Base-by-base conservation (phyloP, 257 asterid species). In the Solanum sejunctum region DNA sequence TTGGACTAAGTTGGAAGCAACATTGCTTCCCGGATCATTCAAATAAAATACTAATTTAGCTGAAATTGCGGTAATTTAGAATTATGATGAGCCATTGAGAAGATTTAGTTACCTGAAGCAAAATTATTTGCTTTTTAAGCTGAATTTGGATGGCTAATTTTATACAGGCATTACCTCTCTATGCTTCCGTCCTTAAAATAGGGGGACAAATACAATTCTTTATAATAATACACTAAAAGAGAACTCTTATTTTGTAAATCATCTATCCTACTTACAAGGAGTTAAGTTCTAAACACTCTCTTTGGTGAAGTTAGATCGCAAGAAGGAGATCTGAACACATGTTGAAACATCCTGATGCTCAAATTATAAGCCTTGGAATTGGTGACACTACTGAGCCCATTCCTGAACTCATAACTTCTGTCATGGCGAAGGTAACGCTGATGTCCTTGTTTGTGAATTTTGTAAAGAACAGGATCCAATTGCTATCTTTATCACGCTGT, bases 301-400 rank as follows among this genome's bases (percentile, higher is more conserved):
- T 88, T 60, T 67, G 71, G 10, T 57, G 54, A 11, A 64, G 82
- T 87, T 87, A 97, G 98, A 92, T 97, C 83, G 99, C 96, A 47
- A 92, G 97, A 84, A 91, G 97, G 80, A 95, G 94, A 89, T 84
- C 90, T 85, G 97, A 96, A 69, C 98, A 97, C 89, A 85, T 92
- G 86, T 83, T 86, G 80, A 97, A 94, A 85, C 84, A 92, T 86
- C 98, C 99, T 17, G 98, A 97, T 85, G 98, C 96, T 67, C 84
- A 93, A 88, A 96, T 97, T 87, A 97, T 97, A 90, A 92, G 98
- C 91, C 98, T 97, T 84, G 98, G 98, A 72, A 95, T 95, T 87
- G 99, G 98, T 77, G 99, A 97, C 93, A 97, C 98, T 54, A 92
- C 99, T 7, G 99, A 94, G 88, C 98, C 98, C 71, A 94, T 97